Conservation (phyloP, 495 filamentous ascomycete species). For the Daldinia childiae region DNA sequence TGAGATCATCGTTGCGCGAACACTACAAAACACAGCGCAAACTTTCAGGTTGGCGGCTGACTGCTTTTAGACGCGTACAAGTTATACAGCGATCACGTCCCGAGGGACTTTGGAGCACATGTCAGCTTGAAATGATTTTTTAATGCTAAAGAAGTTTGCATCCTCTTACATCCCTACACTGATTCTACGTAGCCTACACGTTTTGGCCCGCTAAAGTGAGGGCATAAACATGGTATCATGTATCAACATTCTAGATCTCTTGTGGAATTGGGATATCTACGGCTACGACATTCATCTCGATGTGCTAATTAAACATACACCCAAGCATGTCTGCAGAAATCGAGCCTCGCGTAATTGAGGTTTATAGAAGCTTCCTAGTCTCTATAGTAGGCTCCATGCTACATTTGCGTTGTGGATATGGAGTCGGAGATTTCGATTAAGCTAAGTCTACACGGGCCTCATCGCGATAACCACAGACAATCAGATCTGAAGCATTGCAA, state of each 20-base stretch:
- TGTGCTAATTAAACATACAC: not conserved
- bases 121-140: not conserved
- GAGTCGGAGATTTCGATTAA: constrained; percentile 3
- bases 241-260: not conserved
- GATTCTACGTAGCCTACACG: not conserved
- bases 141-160: not conserved
- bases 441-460: constrained; percentile 10
- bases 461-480: constrained; percentile 34
- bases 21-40: constrained; percentile 1
- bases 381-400: not conserved
- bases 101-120: constrained; percentile 1
- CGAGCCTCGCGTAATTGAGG: not conserved
- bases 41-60: constrained; percentile 4
- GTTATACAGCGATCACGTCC: not conserved
- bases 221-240: constrained; percentile 6
- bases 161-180: not conserved
- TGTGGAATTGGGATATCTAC: constrained; percentile 16
- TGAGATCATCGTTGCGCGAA: constrained; percentile 13
- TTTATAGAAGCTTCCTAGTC: not conserved
- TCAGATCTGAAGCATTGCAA: constrained; percentile 18
- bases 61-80: not conserved
- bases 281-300: not conserved
- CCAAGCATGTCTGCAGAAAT: not conserved
- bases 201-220: not conserved
- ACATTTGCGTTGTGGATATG: not conserved